Evolutionary conservation across 768 basidiomycete genomes (phyloP), one percentile per base, ranked within the genome.

Genomic region (Suillus alpinus): DNA sequence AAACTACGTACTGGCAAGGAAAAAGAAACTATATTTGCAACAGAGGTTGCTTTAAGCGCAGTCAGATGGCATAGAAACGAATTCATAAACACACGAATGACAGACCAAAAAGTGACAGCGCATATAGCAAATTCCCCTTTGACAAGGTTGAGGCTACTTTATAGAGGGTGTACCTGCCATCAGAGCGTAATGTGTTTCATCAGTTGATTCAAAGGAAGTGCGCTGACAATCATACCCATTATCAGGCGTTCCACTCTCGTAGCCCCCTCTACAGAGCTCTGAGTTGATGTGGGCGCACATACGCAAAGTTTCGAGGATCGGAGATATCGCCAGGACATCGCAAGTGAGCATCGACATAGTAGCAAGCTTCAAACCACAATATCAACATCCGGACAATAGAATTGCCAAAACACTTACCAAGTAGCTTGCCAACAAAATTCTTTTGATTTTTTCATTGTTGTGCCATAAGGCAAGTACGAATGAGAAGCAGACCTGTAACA

Each of bases 391-490:
- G n/a, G 12, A 23, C 12, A 32, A 55, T 31, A 31, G 3, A 20
- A 55, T 4, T n/a, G 44, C 32, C 4, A 10, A 37, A 20, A 26
- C 6, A 56, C 56, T 50, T 36, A 63, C 62, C n/a, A 34, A 18
- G n/a, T 60, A 63, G 32, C 56, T 51, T n/a, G 52, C 23, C 44
- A 51, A 50, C 10, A 63, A 58, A 37, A 60, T 20, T 8, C 20
- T 29, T 9, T 32, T 37, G 14, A 50, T 59, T 6, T 39, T 43
- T 9, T 6, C 31, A 34, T 50, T 47, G 23, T 36, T 12, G 20
- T 56, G 44, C 59, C 59, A 60, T 3, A 63, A 56, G 9, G 59
- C 62, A 36, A 59, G 59, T 59, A 26, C 62, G 62, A 13, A 57
- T 57, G 26, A 63, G 49, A 36, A 63, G 59, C 8, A 63, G 50